phyloP scores from a whole-genome alignment of 768 basidiomycete species.

The Termitomyces sp. region DNA sequence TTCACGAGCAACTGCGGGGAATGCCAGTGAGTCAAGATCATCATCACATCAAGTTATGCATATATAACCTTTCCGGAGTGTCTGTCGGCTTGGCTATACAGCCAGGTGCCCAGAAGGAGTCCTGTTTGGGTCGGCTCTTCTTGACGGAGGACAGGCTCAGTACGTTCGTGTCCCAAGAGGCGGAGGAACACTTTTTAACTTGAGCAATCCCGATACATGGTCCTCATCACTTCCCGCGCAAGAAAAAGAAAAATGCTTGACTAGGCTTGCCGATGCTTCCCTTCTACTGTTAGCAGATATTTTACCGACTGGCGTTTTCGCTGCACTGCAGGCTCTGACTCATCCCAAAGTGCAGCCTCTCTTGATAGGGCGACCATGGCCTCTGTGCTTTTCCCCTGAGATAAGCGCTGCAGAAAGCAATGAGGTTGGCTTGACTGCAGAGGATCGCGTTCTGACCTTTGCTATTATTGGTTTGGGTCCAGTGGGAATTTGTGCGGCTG shows the following conservation, averaged over 20 bases:
- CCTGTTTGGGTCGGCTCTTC: conserved; percentile 63
- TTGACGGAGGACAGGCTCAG: conserved; percentile 78
- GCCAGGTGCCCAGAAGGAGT: conserved; percentile 59
- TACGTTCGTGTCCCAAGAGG: conserved; percentile 77
- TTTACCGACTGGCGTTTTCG: conserved; percentile 77
- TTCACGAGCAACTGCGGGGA: conserved; percentile 85
- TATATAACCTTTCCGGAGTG: conserved; percentile 34
- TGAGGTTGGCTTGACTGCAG: conserved; percentile 32
- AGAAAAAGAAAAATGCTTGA: conserved; percentile 35
- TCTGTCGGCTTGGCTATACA: conserved; percentile 72
- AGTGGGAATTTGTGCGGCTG: conserved; percentile 68
- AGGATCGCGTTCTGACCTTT: conserved; percentile 54
- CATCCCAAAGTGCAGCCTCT: conserved; percentile 70
- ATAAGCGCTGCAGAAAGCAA: conserved; percentile 20
- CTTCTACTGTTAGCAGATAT: conserved; percentile 75
- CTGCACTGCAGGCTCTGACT: conserved; percentile 65
- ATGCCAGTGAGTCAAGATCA: conserved; percentile 58
- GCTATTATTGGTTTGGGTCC: conserved; percentile 77
- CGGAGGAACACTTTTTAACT: conserved; percentile 72
- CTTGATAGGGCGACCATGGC: conserved; percentile 58
- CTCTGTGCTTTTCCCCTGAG: conserved; percentile 36
- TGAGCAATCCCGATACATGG: conserved; percentile 48
- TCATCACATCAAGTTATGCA: background rate
- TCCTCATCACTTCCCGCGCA: conserved; percentile 33
- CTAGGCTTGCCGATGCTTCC: conserved; percentile 55